These are phyloP conservation scores for Alisma plantagoaquatica DNA, from an alignment of 106 monocot genomes.

Conservation along the genomic window DNA sequence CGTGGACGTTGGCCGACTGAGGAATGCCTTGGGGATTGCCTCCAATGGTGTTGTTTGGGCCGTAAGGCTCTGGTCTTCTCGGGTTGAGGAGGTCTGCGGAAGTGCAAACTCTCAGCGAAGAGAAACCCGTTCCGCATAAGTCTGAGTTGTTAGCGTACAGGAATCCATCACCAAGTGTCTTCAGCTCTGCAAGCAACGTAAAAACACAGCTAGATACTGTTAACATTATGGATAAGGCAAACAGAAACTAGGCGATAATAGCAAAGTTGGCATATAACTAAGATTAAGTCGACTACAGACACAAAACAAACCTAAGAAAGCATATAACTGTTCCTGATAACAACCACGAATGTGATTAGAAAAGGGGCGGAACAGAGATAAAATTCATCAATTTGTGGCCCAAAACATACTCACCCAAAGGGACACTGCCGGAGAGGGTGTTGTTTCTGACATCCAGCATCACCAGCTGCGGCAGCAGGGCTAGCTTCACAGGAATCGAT, in stretches of 20 bases:
- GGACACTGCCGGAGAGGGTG: conserved; percentile 63
- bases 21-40: conserved; percentile 19
- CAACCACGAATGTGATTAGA: neutral
- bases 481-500: conserved; percentile 56
- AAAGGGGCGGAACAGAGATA: neutral
- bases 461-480: conserved; percentile 26
- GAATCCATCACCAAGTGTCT: conserved; percentile 35
- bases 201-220: neutral
- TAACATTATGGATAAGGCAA: neutral
- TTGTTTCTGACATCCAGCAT: conserved; percentile 58
- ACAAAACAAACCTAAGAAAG: no score
- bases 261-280: no score
- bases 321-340: no score
- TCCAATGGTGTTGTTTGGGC: conserved; percentile 7
- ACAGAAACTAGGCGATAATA: neutral
- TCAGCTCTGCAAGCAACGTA: conserved; percentile 29
- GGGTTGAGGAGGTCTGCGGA: conserved; percentile 36
- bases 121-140: conserved; percentile 49
- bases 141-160: conserved; percentile 49
- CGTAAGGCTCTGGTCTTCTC: conserved; percentile 38
- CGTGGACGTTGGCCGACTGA: conserved; percentile 21
- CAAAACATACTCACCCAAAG: conserved; percentile 39
- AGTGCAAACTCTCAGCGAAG: conserved; percentile 36
- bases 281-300: no score
- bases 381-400: no score